Evolutionary conservation across 345 rosid species (phyloP).

Genomic region (Kernera saxatilis): DNA sequence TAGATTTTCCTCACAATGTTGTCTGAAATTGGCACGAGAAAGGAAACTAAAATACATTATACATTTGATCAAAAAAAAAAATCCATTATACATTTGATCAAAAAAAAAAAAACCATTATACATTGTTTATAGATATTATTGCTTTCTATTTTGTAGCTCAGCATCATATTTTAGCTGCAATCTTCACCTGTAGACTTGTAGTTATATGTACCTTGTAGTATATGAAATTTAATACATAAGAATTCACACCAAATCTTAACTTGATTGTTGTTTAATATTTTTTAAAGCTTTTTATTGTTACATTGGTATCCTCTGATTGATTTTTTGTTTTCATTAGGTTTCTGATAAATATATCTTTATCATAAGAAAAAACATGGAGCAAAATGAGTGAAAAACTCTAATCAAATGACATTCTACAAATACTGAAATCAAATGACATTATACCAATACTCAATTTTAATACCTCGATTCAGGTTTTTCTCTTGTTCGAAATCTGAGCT

Average conservation of each 20-base stretch:
- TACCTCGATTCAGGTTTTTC: neutral
- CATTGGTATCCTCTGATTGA: neutral
- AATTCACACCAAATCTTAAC: neutral
- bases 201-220: neutral
- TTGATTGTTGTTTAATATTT: neutral
- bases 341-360: neutral
- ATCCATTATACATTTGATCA: neutral
- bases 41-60: neutral
- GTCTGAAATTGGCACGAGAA: conserved; percentile 13
- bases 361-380: neutral
- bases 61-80: too few relatives aligned
- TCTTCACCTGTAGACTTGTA: neutral
- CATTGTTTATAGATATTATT: neutral
- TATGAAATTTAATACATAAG: neutral
- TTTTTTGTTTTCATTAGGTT: neutral
- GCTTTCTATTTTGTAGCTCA: neutral
- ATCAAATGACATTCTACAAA: neutral
- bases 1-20: conserved; percentile 5
- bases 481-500: conserved; percentile 13
- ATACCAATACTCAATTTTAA: neutral
- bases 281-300: neutral
- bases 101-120: too few relatives aligned
- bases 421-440: neutral
- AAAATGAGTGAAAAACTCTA: neutral
- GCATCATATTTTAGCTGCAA: neutral